Percentiles rank a stretch among this genome's conserved stretches.
These are phyloP conservation scores for Passiflora organensis DNA, from an alignment of 345 rosid species.

Conservation along the genomic window DNA sequence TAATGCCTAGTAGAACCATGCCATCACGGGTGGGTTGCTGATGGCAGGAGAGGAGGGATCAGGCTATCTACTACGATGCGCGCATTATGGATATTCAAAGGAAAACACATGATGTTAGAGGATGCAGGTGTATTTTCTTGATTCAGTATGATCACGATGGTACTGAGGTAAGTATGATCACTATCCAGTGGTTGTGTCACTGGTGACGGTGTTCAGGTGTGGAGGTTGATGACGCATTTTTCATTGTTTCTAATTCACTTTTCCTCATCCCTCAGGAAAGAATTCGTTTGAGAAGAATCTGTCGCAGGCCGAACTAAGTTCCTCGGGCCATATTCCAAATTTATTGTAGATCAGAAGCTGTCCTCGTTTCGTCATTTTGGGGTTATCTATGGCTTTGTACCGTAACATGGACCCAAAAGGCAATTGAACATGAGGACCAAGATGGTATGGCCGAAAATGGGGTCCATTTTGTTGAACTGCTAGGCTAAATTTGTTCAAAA, in stretches of 20 bases:
- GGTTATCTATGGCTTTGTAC: too few relatives aligned
- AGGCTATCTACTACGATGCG: constrained; percentile 57
- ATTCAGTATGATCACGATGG: constrained; percentile 50
- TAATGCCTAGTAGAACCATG: background rate
- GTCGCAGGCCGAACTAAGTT: constrained; percentile 34
- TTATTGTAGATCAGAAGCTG: background rate
- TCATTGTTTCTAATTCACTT: background rate
- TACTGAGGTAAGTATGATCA: constrained; percentile 34
- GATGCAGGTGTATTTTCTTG: constrained; percentile 60
- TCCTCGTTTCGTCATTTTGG: background rate
- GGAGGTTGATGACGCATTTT: background rate
- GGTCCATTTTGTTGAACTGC: too few relatives aligned
- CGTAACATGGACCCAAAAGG: too few relatives aligned
- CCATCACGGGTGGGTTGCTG: background rate
- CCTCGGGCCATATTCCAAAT: background rate
- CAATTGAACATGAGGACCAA: too few relatives aligned
- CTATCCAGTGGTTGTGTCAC: background rate
- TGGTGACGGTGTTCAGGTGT: background rate
- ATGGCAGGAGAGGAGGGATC: constrained; percentile 55
- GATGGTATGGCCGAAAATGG: too few relatives aligned
- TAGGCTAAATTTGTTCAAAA: too few relatives aligned
- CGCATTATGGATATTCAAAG: constrained; percentile 44
- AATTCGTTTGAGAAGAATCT: constrained; percentile 53
- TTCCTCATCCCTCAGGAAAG: constrained; percentile 35
- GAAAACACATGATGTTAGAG: constrained; percentile 62